Conservation (phyloP, 2,329 filamentous ascomycete species). For the Capronia coronata region DNA sequence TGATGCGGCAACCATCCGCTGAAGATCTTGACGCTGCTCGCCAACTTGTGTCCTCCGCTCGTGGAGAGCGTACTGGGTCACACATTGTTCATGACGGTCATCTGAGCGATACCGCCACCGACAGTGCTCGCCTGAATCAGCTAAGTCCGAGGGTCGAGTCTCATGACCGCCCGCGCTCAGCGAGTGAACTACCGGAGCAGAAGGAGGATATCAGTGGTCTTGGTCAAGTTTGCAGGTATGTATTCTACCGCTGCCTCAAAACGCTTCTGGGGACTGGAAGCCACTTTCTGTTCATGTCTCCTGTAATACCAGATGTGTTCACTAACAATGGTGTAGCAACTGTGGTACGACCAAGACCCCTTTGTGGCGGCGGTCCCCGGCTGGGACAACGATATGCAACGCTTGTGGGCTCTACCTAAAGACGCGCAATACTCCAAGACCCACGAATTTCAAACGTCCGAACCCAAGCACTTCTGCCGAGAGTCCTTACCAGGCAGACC, state of each 20-base stretch:
- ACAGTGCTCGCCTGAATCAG: constrained; percentile 7
- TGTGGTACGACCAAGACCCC: constrained; percentile 91
- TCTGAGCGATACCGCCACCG: constrained; percentile 9
- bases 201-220: constrained; percentile 19
- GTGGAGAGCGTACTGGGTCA: constrained; percentile 34
- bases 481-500: constrained; percentile 15
- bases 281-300: neutral
- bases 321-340: constrained; percentile 57
- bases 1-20: constrained; percentile 40
- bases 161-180: constrained; percentile 1
- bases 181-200: constrained; percentile 13
- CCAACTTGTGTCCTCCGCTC: constrained; percentile 43
- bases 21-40: constrained; percentile 45
- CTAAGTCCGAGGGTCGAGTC: constrained; percentile 10
- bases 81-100: constrained; percentile 13
- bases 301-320: too few relatives aligned
- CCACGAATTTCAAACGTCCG: constrained; percentile 81
- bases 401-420: constrained; percentile 94
- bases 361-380: constrained; percentile 86
- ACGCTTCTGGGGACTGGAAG: constrained; percentile 15
- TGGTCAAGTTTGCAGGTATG: constrained; percentile 29
- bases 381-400: constrained; percentile 94
- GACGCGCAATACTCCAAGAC: constrained; percentile 82
- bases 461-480: constrained; percentile 31
- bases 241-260: constrained; percentile 33